Conservation (phyloP, 352 stramenopile species). For the Pythium periplocum region DNA sequence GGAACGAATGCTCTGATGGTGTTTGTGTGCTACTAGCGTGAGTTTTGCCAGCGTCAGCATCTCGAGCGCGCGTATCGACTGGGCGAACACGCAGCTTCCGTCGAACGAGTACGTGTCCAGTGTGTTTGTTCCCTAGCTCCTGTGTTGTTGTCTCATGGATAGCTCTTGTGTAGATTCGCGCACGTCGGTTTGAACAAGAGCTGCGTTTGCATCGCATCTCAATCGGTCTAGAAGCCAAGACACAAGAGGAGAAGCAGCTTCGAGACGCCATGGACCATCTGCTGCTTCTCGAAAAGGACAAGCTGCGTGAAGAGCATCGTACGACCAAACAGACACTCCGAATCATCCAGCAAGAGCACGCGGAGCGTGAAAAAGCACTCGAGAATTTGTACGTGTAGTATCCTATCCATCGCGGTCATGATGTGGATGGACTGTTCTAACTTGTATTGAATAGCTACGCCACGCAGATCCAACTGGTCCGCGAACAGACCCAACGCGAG, state of each 20-base stretch:
- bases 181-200: conserved; percentile 59
- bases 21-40: conserved; percentile 21
- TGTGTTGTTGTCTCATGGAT: not conserved
- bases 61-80: conserved; percentile 59
- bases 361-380: conserved; percentile 47
- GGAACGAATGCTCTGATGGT: not conserved
- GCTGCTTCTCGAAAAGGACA: conserved; percentile 58
- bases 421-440: too few species aligned
- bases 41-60: conserved; percentile 52
- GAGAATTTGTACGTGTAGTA: conserved; percentile 44
- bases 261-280: conserved; percentile 62
- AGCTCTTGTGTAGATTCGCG: conserved; percentile 32
- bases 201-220: conserved; percentile 61
- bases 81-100: conserved; percentile 52
- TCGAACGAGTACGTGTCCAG: conserved; percentile 34
- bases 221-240: conserved; percentile 52
- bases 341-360: conserved; percentile 58
- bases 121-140: not conserved
- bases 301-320: conserved; percentile 56
- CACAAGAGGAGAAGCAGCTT: conserved; percentile 62
- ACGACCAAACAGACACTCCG: conserved; percentile 38
- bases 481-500: conserved; percentile 56
- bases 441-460: conserved; percentile 27
- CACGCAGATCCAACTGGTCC: conserved; percentile 63
- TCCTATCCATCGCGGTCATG: not conserved